These are phyloP conservation scores for Exophiala sp. DNA, from an alignment of 2,329 filamentous ascomycete species.

Conservation along the genomic window DNA sequence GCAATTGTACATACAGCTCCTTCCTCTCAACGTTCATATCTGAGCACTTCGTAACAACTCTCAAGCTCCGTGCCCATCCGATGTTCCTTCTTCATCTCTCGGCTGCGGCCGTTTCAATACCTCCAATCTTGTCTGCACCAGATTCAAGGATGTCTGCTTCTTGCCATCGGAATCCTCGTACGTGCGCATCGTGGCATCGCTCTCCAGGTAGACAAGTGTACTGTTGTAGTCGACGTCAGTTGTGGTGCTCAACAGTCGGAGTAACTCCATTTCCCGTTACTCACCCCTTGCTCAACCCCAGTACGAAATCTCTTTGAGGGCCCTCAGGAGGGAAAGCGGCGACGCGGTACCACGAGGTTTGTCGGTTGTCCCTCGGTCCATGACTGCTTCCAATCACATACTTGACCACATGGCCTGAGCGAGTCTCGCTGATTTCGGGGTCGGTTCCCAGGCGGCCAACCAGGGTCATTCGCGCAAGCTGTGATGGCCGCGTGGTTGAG, in stretches of 20 bases:
- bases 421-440: conserved; percentile 68
- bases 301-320: conserved; percentile 62
- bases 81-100: conserved; percentile 16
- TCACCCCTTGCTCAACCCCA: conserved; percentile 77
- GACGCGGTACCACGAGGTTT: conserved; percentile 81
- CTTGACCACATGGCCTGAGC: conserved; percentile 67
- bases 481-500: conserved; percentile 59
- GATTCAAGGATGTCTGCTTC: conserved; percentile 54
- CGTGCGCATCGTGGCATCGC: conserved; percentile 63
- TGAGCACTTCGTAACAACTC: neutral
- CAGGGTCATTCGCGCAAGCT: conserved; percentile 73
- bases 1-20: conserved; percentile 6
- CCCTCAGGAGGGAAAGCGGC: conserved; percentile 64
- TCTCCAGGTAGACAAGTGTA: conserved; percentile 74
- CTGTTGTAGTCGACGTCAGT: conserved; percentile 42
- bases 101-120: conserved; percentile 26
- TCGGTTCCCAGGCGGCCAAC: conserved; percentile 75
- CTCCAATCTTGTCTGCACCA: conserved; percentile 67
- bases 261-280: conserved; percentile 34
- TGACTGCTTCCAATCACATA: conserved; percentile 68
- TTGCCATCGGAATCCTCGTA: conserved; percentile 65
- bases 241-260: conserved; percentile 4
- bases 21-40: neutral
- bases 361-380: conserved; percentile 63
- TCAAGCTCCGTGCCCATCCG: neutral